phyloP scores from a whole-genome alignment of 352 stramenopile genomes.

The Phytopythium cucurbitacearum region DNA sequence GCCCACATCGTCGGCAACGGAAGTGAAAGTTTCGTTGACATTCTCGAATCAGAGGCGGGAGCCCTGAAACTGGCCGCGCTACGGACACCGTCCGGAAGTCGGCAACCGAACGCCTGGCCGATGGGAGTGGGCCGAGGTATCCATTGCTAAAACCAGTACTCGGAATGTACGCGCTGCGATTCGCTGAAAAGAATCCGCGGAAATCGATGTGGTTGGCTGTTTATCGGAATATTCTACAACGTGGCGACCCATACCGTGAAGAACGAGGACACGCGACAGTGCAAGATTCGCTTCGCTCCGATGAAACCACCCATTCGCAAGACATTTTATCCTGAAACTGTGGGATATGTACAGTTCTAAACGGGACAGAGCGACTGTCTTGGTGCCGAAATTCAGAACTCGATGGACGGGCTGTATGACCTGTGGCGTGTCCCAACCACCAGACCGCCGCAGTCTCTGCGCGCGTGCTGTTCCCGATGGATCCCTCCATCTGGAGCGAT shows the following conservation, averaged over 20 bases:
- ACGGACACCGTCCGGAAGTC: not conserved
- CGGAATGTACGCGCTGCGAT: not conserved
- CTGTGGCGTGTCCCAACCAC: too few relatives aligned
- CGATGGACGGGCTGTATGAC: too few relatives aligned
- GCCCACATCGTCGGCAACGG: too few relatives aligned
- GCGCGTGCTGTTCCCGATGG: too few relatives aligned
- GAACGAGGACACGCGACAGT: not conserved
- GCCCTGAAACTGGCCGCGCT: too few relatives aligned
- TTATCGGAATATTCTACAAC: not conserved
- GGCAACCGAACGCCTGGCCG: not conserved
- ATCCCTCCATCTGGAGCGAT: not conserved
- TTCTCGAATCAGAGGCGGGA: not conserved
- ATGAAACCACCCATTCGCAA: too few relatives aligned
- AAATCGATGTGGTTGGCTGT: not conserved
- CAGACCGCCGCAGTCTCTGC: too few relatives aligned
- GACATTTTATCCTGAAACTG: not conserved
- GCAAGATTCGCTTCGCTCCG: too few relatives aligned
- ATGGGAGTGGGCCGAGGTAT: conserved; percentile 3
- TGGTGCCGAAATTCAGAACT: too few relatives aligned
- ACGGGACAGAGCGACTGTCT: not conserved
- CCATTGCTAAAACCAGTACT: not conserved
- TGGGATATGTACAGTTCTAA: not conserved
- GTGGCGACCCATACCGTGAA: not conserved
- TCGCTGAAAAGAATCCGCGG: not conserved
- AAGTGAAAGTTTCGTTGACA: not conserved